Conservation (phyloP, 2,329 filamentous ascomycete species). For the Zasmidium cellare region DNA sequence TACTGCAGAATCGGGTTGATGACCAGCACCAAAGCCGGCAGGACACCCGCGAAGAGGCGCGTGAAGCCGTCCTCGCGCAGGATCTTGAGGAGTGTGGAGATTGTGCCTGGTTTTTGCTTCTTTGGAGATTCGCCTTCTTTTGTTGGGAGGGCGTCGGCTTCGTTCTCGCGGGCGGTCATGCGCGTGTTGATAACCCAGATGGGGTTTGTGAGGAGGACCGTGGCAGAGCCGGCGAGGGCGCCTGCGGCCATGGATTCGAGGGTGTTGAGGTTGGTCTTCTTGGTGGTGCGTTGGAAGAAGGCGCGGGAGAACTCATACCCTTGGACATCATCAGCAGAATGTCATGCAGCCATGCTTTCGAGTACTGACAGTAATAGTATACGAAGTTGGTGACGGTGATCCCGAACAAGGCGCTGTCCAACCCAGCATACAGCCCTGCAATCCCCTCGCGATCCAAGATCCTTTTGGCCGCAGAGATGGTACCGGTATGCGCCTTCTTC, state of each 20-base stretch:
- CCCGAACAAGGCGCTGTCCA: conserved; percentile 92
- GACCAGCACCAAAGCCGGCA: conserved; percentile 89
- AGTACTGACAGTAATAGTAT: conserved; percentile 83
- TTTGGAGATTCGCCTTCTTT: conserved; percentile 41
- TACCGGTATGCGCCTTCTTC: conserved; percentile 82
- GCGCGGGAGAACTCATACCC: conserved; percentile 95
- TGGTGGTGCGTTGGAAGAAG: conserved; percentile 77
- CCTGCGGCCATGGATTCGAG: conserved; percentile 93
- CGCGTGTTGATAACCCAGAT: conserved; percentile 99
- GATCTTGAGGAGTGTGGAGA: conserved; percentile 78
- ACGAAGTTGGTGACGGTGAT: conserved; percentile 99
- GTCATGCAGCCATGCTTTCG: not conserved
- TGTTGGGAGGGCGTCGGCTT: conserved; percentile 40
- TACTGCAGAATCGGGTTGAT: conserved; percentile 99
- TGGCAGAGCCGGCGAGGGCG: conserved; percentile 88
- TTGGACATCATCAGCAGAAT: conserved; percentile 26
- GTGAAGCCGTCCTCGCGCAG: conserved; percentile 79
- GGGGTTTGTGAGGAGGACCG: conserved; percentile 93
- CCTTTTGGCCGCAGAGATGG: conserved; percentile 76
- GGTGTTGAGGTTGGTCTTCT: conserved; percentile 79
- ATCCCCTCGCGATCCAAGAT: conserved; percentile 93
- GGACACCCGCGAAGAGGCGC: conserved; percentile 86
- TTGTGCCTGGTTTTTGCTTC: conserved; percentile 65
- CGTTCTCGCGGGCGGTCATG: conserved; percentile 86
- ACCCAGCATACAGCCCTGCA: conserved; percentile 83